Base-by-base conservation (phyloP, 768 basidiomycete genomes). In the Kwoniella europaea region DNA sequence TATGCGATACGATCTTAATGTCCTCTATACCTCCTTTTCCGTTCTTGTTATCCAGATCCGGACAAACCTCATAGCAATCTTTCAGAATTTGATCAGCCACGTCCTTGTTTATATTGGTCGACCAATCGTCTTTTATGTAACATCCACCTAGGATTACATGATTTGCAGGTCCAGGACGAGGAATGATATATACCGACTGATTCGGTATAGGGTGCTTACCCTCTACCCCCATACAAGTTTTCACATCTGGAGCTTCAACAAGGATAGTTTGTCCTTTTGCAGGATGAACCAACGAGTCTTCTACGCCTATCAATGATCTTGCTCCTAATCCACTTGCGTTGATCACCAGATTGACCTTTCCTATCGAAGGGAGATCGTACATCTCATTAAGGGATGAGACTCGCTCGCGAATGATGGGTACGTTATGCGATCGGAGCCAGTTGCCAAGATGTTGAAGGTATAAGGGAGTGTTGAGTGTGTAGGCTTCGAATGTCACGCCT, bases 191-290 rank as follows among this genome's bases (percentile, higher is more conserved):
- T 2, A 86, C 86, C 15, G 79, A 53, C 16, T 67, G 56, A 22
- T 52, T 50, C 13, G 61, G 29, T 10, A 20, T 24, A 1, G 13
- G 4, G 20, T 69, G 58, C 15, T 56, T 15, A 58, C 59, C 22
- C 15, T 54, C 16, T 4, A 41, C 3, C 1, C 75, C 71, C 24
- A 24, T 24, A 24, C 24, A 24, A 24, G 86, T 85, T 29, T 84
- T 86, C 54, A 92, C 85, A 83, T 87, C 87, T 0, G 91, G 90
- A 2, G 92, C 91, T 44, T 88, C 82, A 27, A 95, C 86, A 16
- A 94, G 82, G 15, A 94, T 89, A 0, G 92, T 90, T 84, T 97
- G 94, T 4, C 94, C 94, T 56, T 92, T 87, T 72, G 93, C 87
- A 1, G 94, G 93, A 79, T 88, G 88, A 24, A 93, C 84, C 6